Conservation (phyloP, 805 yeast species). For the Spathaspora hagerdaliae region DNA sequence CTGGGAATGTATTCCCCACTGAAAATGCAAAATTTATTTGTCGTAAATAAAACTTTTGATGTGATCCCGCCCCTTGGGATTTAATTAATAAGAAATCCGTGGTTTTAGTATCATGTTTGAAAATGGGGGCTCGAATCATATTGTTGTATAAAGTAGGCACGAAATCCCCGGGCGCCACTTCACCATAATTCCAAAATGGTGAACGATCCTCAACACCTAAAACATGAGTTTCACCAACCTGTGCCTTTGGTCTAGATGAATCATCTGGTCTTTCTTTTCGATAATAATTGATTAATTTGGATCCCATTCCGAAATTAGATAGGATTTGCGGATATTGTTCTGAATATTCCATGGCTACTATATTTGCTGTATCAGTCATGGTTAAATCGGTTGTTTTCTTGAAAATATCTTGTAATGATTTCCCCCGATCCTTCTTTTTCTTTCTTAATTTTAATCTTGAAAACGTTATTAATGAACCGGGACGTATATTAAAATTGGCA, state of each 20-base stretch:
- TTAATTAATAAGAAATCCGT: slow-evolving; percentile 83
- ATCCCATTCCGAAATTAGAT: slow-evolving; percentile 93
- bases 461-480: slow-evolving; percentile 74
- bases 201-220: slow-evolving; percentile 94
- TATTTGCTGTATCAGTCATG: slow-evolving; percentile 74
- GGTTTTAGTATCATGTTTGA: slow-evolving; percentile 70
- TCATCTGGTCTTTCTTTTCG: slow-evolving; percentile 81
- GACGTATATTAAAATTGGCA: slow-evolving; percentile 67
- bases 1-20: slow-evolving; percentile 92
- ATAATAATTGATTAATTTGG: slow-evolving; percentile 88
- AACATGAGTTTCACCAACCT: slow-evolving; percentile 92
- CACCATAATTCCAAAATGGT: slow-evolving; percentile 98
- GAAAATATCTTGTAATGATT: slow-evolving; percentile 71
- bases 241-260: slow-evolving; percentile 77
- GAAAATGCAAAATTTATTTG: slow-evolving; percentile 70
- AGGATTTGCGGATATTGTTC: slow-evolving; percentile 84
- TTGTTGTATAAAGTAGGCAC: slow-evolving; percentile 93
- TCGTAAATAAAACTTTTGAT: slow-evolving; percentile 66
- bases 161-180: slow-evolving; percentile 88
- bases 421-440: slow-evolving; percentile 85
- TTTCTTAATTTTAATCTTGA: slow-evolving; percentile 74
- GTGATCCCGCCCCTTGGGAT: slow-evolving; percentile 76
- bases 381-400: slow-evolving; percentile 71
- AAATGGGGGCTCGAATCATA: slow-evolving; percentile 88
- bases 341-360: slow-evolving; percentile 80